A percentile compares a stretch with the other conserved stretches of the same genome.
phyloP scores from a whole-genome alignment of 352 stramenopile species.

The Phytophthora uliginosa region DNA sequence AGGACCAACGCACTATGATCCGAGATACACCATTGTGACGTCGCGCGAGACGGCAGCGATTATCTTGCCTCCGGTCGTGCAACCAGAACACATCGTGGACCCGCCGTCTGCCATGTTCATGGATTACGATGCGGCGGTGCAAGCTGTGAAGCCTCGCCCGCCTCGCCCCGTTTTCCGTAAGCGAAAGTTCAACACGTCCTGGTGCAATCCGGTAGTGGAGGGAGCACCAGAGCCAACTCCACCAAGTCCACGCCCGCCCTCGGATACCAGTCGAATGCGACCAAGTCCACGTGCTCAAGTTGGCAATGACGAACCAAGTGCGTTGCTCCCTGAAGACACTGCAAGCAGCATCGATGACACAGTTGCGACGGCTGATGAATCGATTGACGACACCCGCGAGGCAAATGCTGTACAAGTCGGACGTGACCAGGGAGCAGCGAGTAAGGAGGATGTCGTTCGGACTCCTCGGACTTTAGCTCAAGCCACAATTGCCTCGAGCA shows the following conservation, averaged over 20 bases:
- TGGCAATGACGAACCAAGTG: not conserved
- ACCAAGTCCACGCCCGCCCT: slow-evolving; percentile 16
- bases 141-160: slow-evolving; percentile 62
- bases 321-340: not conserved
- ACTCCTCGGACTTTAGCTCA: slow-evolving; percentile 12
- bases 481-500: slow-evolving; percentile 10
- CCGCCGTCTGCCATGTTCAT: slow-evolving; percentile 74
- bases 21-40: slow-evolving; percentile 55
- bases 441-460: slow-evolving; percentile 32
- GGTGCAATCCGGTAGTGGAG: slow-evolving; percentile 74
- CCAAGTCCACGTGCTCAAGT: slow-evolving; percentile 13
- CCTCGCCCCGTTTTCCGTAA: slow-evolving; percentile 62
- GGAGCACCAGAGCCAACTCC: slow-evolving; percentile 1
- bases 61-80: slow-evolving; percentile 57
- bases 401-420: not conserved
- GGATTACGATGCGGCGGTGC: slow-evolving; percentile 72
- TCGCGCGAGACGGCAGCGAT: slow-evolving; percentile 47
- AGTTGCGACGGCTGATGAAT: not conserved
- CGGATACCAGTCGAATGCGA: slow-evolving; percentile 1
- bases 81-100: slow-evolving; percentile 38
- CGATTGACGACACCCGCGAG: not conserved
- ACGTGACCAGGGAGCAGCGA: not conserved
- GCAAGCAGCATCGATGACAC: not conserved
- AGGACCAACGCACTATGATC: slow-evolving; percentile 76
- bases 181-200: slow-evolving; percentile 71